phyloP scores from a whole-genome alignment of 331 rosid genomes.

The Acacia concinna region DNA sequence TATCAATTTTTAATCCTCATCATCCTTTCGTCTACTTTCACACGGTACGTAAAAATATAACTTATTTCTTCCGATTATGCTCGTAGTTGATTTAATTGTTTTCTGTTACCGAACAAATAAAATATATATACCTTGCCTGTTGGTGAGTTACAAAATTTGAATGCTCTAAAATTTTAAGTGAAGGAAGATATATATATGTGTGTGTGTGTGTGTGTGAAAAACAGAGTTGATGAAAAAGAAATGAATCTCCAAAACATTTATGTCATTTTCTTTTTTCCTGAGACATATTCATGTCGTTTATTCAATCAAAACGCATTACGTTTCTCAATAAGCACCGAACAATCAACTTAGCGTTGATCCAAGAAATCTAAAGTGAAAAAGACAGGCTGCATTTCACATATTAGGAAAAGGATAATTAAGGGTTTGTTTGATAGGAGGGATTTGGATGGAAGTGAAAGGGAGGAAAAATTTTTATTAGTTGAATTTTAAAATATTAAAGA shows the following conservation, averaged over 20 bases:
- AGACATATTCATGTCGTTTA: background rate
- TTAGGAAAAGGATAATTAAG: background rate
- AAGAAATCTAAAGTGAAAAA: background rate
- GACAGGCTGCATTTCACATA: background rate
- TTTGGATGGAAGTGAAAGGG: no score
- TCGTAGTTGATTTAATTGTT: background rate
- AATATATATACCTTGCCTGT: background rate
- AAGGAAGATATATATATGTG: background rate
- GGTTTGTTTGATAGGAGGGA: no score
- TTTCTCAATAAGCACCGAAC: background rate
- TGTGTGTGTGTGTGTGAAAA: no score
- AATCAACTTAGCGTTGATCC: background rate
- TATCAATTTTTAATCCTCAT: background rate
- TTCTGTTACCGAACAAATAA: background rate
- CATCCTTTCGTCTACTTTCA: background rate
- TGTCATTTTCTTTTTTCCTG: background rate
- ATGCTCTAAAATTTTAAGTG: background rate
- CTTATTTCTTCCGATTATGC: background rate
- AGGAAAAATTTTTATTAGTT: no score
- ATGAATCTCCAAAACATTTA: background rate
- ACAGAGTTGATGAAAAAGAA: background rate
- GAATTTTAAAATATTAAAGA: no score
- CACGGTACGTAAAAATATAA: background rate
- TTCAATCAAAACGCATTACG: background rate
- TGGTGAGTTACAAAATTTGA: background rate